Evolutionary conservation across 2,329 filamentous ascomycete genomes (phyloP).

Genomic region (Lasiodiplodia citricola): DNA sequence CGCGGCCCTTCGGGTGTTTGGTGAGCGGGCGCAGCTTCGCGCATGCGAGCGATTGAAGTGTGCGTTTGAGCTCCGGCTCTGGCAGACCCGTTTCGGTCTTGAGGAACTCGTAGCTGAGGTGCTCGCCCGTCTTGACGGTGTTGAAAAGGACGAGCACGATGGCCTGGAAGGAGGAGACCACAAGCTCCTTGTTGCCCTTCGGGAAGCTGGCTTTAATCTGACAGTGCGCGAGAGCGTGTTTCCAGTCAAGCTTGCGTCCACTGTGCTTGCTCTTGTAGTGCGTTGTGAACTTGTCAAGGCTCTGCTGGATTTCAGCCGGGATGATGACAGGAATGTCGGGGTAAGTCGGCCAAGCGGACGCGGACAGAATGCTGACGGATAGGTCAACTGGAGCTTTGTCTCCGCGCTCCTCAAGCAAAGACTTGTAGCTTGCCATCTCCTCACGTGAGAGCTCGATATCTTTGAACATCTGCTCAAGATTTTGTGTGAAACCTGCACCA

Average conservation of each 20-base stretch:
- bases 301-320: conserved; percentile 74
- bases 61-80: conserved; percentile 84
- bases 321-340: conserved; percentile 76
- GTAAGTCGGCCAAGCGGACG: conserved; percentile 92
- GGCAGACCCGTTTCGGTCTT: conserved; percentile 74
- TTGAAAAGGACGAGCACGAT: conserved; percentile 93
- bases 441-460: conserved; percentile 93
- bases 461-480: conserved; percentile 99
- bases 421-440: conserved; percentile 88
- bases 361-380: conserved; percentile 87
- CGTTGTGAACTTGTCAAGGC: conserved; percentile 79
- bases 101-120: conserved; percentile 77
- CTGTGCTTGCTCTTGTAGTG: conserved; percentile 92
- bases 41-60: conserved; percentile 92
- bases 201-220: conserved; percentile 81
- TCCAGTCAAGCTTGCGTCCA: conserved; percentile 86
- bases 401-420: conserved; percentile 65
- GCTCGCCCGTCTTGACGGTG: conserved; percentile 63
- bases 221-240: conserved; percentile 90
- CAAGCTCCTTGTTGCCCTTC: conserved; percentile 81
- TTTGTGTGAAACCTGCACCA: conserved; percentile 92
- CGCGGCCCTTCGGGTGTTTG: conserved; percentile 84
- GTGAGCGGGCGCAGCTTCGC: conserved; percentile 82
- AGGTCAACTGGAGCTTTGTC: conserved; percentile 70
- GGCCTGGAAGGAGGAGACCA: conserved; percentile 91